Percentiles rank a stretch among this genome's conserved stretches.
These are phyloP conservation scores for Sporothrix luriei DNA, from an alignment of 2,329 filamentous ascomycete genomes.

Conservation along the genomic window DNA sequence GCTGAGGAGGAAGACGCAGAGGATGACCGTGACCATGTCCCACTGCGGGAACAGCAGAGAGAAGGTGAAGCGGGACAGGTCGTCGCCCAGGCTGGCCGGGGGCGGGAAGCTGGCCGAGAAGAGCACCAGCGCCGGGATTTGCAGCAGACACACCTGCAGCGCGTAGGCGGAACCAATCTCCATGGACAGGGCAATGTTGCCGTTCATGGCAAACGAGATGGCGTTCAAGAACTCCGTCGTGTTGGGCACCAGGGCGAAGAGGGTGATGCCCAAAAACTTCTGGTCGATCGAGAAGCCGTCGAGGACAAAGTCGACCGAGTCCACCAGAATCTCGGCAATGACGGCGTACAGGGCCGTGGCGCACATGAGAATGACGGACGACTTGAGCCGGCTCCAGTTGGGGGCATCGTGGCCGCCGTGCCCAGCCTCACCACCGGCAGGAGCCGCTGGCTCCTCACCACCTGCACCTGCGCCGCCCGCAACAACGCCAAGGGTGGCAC, in stretches of 20 bases:
- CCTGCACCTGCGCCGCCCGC: slow-evolving; percentile 6
- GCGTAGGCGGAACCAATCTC: slow-evolving; percentile 98
- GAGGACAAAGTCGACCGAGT: slow-evolving; percentile 95
- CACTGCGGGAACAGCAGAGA: slow-evolving; percentile 95
- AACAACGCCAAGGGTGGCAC: slow-evolving; percentile 31
- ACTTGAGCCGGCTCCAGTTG: slow-evolving; percentile 94
- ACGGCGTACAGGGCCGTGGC: slow-evolving; percentile 94
- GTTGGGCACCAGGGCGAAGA: slow-evolving; percentile 96
- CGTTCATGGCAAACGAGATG: slow-evolving; percentile 99
- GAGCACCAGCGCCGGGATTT: slow-evolving; percentile 88
- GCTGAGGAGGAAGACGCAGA: slow-evolving; percentile 93
- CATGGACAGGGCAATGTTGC: slow-evolving; percentile 98
- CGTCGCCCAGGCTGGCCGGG: slow-evolving; percentile 43
- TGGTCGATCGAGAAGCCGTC: slow-evolving; percentile 90
- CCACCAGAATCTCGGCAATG: slow-evolving; percentile 94
- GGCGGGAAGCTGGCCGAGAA: slow-evolving; percentile 74
- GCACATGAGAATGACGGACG: slow-evolving; percentile 80
- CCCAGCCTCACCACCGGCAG: slow-evolving; percentile 42
- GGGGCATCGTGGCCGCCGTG: slow-evolving; percentile 91
- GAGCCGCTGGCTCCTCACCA: neutral
- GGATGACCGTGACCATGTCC: slow-evolving; percentile 96
- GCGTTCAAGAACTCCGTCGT: slow-evolving; percentile 98
- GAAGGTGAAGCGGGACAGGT: slow-evolving; percentile 66
- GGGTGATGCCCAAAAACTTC: slow-evolving; percentile 94
- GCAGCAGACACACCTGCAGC: slow-evolving; percentile 89